These are phyloP conservation scores for Xylariaceae sp. DNA, from an alignment of 2,329 filamentous ascomycete species.

Conservation along the genomic window DNA sequence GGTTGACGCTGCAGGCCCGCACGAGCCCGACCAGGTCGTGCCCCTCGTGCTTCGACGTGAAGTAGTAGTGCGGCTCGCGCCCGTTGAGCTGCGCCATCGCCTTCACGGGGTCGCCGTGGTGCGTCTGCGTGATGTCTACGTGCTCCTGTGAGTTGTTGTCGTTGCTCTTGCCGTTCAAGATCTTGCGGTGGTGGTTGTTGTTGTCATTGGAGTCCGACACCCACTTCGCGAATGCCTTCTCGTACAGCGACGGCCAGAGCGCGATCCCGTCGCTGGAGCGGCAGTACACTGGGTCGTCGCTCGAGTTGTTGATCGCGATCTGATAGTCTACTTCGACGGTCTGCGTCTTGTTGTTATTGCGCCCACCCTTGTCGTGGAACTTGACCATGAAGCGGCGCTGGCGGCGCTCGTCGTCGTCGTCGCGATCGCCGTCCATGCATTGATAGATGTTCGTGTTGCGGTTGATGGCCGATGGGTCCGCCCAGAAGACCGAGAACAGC, in stretches of 20 bases:
- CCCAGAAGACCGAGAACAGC: slow-evolving; percentile 53
- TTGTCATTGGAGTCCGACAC: slow-evolving; percentile 36
- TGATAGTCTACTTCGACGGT: slow-evolving; percentile 51
- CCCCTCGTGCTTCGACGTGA: slow-evolving; percentile 41
- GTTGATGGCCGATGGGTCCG: slow-evolving; percentile 50
- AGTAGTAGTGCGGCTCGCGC: slow-evolving; percentile 46
- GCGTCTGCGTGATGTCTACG: slow-evolving; percentile 49
- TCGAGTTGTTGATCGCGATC: slow-evolving; percentile 52
- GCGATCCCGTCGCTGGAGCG: slow-evolving; percentile 48
- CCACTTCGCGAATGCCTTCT: slow-evolving; percentile 56
- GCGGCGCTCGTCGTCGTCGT: slow-evolving; percentile 33
- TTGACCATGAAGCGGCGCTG: slow-evolving; percentile 39
- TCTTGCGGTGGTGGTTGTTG: neutral
- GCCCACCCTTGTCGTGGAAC: slow-evolving; percentile 53
- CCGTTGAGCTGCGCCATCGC: slow-evolving; percentile 53
- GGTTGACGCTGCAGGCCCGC: slow-evolving; percentile 48
- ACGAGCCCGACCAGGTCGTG: slow-evolving; percentile 47
- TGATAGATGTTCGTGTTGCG: slow-evolving; percentile 36
- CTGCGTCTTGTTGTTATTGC: slow-evolving; percentile 47
- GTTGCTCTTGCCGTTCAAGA: slow-evolving; percentile 5
- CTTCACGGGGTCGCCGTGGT: slow-evolving; percentile 51
- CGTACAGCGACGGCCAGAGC: slow-evolving; percentile 53
- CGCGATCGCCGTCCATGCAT: slow-evolving; percentile 21
- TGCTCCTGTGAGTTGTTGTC: too few species aligned
- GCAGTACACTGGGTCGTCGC: slow-evolving; percentile 50